These are phyloP conservation scores for Ocimum tenuiflorum DNA, from an alignment of 257 asterid genomes.

Conservation along the genomic window DNA sequence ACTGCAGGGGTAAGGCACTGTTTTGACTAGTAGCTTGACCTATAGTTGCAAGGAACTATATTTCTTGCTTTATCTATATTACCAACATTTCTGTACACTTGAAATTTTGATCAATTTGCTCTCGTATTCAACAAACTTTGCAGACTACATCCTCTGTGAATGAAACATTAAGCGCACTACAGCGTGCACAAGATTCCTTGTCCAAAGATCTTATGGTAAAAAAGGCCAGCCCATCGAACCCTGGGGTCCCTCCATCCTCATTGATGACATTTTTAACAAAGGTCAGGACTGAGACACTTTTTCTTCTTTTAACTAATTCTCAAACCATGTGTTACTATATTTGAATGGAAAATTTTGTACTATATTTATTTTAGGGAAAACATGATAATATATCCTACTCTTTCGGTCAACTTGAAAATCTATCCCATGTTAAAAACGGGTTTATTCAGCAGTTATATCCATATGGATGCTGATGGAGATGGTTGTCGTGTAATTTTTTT, in stretches of 20 bases:
- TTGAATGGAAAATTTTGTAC: no score
- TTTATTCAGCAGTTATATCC: no score
- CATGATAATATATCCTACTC: no score
- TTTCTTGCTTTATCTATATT: background rate
- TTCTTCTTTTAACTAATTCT: background rate
- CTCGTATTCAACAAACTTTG: constrained; percentile 12
- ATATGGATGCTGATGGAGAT: no score
- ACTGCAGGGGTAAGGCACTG: constrained; percentile 58
- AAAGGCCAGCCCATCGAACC: constrained; percentile 68
- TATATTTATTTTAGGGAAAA: no score
- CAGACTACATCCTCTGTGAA: constrained; percentile 41
- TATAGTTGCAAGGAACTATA: background rate
- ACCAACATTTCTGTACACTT: background rate
- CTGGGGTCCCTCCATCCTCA: constrained; percentile 96
- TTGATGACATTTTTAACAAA: constrained; percentile 75
- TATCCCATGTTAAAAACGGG: no score
- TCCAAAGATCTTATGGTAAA: constrained; percentile 43
- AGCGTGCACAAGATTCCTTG: constrained; percentile 63
- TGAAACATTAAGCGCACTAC: constrained; percentile 53
- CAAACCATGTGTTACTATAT: no score
- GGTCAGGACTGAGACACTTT: constrained; percentile 49
- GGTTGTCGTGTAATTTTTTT: no score
- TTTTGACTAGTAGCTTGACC: constrained; percentile 19
- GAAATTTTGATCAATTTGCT: background rate
- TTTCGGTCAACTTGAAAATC: no score